Conservation (phyloP, 768 basidiomycete genomes). For the Tylopilus balloui region DNA sequence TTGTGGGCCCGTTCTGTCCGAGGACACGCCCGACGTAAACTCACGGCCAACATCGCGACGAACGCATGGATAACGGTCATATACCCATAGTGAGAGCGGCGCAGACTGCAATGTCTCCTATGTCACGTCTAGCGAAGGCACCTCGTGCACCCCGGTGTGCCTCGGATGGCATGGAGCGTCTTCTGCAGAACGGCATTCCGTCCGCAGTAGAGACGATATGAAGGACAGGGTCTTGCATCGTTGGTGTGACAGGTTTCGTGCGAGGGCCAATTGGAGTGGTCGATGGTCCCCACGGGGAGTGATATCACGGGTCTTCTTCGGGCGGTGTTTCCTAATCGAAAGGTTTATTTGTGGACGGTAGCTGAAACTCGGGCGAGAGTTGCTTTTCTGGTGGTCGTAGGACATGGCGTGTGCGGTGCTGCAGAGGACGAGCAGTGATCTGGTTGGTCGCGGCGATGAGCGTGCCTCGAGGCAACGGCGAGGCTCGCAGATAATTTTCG, state of each 20-base stretch:
- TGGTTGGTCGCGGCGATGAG: not conserved
- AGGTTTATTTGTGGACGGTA: conserved; percentile 12
- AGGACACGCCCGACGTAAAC: not conserved
- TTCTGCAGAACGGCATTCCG: conserved; percentile 5
- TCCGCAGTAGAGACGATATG: not conserved
- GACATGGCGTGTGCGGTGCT: too few relatives aligned
- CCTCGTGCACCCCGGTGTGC: not conserved
- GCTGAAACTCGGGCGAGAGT: not conserved
- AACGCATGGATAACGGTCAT: not conserved
- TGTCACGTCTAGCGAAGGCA: not conserved
- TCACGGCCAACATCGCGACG: not conserved
- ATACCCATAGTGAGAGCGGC: too few relatives aligned
- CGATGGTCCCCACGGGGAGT: not conserved
- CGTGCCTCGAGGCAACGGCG: conserved; percentile 26
- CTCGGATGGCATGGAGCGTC: conserved; percentile 1
- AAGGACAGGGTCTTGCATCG: not conserved
- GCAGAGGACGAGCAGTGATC: too few relatives aligned
- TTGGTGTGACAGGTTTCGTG: not conserved
- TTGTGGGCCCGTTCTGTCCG: too few relatives aligned
- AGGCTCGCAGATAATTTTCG: conserved; percentile 10
- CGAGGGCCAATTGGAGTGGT: not conserved
- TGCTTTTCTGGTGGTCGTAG: conserved; percentile 11
- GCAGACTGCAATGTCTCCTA: conserved; percentile 1
- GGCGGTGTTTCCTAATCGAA: not conserved
- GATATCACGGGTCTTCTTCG: conserved; percentile 5